A percentile compares a stretch with the other conserved stretches of the same genome.
phyloP scores from a whole-genome alignment of 139 green algal genomes.

The Chlorella sp. region DNA sequence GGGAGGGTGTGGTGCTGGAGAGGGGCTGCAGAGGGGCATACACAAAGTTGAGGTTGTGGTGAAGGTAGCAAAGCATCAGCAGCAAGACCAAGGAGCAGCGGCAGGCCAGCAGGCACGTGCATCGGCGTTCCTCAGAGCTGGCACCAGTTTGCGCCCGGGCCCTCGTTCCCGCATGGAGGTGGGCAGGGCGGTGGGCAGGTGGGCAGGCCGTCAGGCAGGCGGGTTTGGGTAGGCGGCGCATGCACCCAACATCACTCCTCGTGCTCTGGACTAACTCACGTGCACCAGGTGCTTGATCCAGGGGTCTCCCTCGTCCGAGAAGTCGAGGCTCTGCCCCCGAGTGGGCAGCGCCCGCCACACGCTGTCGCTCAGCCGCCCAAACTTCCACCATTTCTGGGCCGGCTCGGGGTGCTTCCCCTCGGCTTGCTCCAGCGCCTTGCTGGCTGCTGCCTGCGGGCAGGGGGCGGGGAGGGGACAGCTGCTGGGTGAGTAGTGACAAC shows the following conservation, averaged over 20 bases:
- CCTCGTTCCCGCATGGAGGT: not conserved
- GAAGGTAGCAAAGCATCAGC: too few relatives aligned
- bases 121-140: too few relatives aligned
- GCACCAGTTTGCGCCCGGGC: too few relatives aligned
- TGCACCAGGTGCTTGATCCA: constrained; percentile 28
- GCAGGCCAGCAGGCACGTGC: not conserved
- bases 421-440: not conserved
- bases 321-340: not conserved
- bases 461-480: not conserved
- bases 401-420: not conserved
- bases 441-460: not conserved
- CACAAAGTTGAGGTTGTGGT: too few relatives aligned
- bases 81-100: not conserved
- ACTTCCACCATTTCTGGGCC: not conserved
- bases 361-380: not conserved
- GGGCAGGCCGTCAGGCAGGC: too few relatives aligned
- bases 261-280: not conserved
- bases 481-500: not conserved
- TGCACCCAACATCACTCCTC: not conserved
- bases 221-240: too few relatives aligned
- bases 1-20: too few relatives aligned
- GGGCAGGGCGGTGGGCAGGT: not conserved
- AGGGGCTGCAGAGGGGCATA: too few relatives aligned
- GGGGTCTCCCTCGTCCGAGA: not conserved
- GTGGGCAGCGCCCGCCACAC: not conserved